These are phyloP conservation scores for Piper longum DNA, from an alignment of 164 flowering plant genomes.

Conservation along the genomic window DNA sequence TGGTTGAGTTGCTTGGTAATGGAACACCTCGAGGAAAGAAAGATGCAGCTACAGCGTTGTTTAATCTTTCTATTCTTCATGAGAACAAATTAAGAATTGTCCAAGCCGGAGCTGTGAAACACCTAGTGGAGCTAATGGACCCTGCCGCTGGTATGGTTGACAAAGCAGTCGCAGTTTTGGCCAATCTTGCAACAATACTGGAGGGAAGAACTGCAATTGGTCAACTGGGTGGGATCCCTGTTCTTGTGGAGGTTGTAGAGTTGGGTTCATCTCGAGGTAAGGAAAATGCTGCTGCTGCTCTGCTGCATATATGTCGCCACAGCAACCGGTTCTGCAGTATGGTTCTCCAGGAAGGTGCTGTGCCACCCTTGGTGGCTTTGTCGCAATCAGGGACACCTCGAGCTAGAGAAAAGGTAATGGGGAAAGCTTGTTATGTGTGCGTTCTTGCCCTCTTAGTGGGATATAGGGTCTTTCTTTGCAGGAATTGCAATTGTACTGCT, in stretches of 20 bases:
- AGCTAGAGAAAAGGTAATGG: constrained; percentile 13
- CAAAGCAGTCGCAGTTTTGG: constrained; percentile 81
- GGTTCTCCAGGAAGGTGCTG: constrained; percentile 16
- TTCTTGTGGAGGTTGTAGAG: constrained; percentile 63
- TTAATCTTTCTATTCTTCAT: constrained; percentile 75
- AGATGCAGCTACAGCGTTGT: constrained; percentile 95
- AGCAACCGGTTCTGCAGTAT: constrained; percentile 8
- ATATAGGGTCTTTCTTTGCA: not conserved
- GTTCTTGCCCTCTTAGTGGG: not conserved
- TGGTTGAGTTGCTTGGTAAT: constrained; percentile 57
- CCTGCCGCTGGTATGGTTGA: constrained; percentile 90
- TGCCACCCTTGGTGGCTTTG: constrained; percentile 16
- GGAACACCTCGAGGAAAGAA: constrained; percentile 97
- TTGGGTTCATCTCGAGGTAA: constrained; percentile 74
- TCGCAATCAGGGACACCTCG: constrained; percentile 17
- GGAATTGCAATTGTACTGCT: not conserved
- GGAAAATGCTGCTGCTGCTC: constrained; percentile 72
- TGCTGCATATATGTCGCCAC: constrained; percentile 13
- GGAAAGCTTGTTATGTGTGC: not conserved
- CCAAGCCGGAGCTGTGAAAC: constrained; percentile 66
- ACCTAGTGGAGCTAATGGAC: constrained; percentile 59
- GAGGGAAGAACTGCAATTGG: constrained; percentile 72
- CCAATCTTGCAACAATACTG: constrained; percentile 66
- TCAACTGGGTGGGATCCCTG: constrained; percentile 51
- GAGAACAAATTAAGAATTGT: constrained; percentile 90